Conservation (phyloP, 108 stramenopile genomes). For the Nitzschia sp. region DNA sequence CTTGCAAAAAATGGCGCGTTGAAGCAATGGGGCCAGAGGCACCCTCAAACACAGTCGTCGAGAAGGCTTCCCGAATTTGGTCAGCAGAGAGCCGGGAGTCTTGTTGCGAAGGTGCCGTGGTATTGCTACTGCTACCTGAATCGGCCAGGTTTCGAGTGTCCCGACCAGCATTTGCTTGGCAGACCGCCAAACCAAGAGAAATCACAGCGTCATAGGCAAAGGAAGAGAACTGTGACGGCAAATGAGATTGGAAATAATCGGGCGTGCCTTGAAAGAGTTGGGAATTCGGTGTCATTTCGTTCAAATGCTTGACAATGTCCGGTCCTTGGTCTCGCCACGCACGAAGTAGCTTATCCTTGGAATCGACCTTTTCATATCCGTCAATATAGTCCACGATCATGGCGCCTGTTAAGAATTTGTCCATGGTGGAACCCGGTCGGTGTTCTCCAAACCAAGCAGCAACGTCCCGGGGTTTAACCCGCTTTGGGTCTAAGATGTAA, state of each 20-base stretch:
- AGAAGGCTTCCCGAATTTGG: too few relatives aligned
- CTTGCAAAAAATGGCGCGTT: too few relatives aligned
- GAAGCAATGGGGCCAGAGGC: not conserved
- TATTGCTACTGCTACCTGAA: not conserved
- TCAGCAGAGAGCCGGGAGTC: not conserved
- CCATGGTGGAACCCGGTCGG: not conserved
- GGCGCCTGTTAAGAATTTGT: not conserved
- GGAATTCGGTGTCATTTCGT: not conserved
- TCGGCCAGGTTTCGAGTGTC: too few relatives aligned
- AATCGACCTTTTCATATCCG: not conserved
- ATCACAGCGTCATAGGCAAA: conserved; percentile 11
- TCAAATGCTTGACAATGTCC: not conserved
- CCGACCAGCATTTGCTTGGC: not conserved
- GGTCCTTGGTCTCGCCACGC: not conserved
- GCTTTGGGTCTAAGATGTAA: not conserved
- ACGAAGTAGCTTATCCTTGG: not conserved
- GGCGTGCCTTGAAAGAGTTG: not conserved
- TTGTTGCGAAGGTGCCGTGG: not conserved
- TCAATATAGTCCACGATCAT: not conserved
- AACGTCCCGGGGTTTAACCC: not conserved
- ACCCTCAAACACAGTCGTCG: not conserved
- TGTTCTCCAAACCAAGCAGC: not conserved
- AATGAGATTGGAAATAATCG: conserved; percentile 14
- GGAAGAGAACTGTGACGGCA: not conserved
- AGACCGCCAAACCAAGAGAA: not conserved